Evolutionary conservation across 2,329 filamentous ascomycete species (phyloP).

Genomic region (Pestalotiopsis sp.): DNA sequence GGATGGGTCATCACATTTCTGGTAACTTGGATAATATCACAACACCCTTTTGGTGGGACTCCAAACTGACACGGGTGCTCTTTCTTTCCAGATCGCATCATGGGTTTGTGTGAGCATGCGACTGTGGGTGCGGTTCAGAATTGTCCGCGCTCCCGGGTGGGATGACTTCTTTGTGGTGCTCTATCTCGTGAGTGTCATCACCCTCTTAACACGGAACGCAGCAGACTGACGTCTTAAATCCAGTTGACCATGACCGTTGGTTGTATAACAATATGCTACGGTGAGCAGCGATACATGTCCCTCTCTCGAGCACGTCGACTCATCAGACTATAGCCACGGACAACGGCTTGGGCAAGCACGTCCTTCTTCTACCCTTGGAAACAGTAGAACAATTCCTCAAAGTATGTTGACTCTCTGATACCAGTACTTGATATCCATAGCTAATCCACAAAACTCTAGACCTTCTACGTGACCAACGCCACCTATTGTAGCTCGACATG

Average conservation of each 20-base stretch:
- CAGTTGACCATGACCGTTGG: conserved; percentile 25
- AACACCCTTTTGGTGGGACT: conserved; percentile 1
- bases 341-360: conserved; percentile 28
- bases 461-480: conserved; percentile 29
- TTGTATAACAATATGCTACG: conserved; percentile 22
- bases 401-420: neutral
- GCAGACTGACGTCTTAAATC: too few relatives aligned
- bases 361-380: conserved; percentile 20
- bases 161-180: conserved; percentile 29
- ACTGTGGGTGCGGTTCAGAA: conserved; percentile 27
- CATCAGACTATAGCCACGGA: conserved; percentile 13
- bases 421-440: neutral
- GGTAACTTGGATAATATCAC: conserved; percentile 20
- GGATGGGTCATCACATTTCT: conserved; percentile 31
- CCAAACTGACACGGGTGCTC: neutral
- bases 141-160: conserved; percentile 27
- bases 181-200: conserved; percentile 22
- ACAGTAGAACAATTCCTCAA: conserved; percentile 21
- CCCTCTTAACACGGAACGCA: neutral
- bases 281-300: conserved; percentile 1
- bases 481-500: conserved; percentile 25
- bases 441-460: conserved; percentile 11
- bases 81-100: conserved; percentile 25
- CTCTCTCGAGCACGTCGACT: neutral
- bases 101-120: conserved; percentile 32